Base-by-base conservation (phyloP, 768 basidiomycete species). In the Phanerodontia chrysosporium region DNA sequence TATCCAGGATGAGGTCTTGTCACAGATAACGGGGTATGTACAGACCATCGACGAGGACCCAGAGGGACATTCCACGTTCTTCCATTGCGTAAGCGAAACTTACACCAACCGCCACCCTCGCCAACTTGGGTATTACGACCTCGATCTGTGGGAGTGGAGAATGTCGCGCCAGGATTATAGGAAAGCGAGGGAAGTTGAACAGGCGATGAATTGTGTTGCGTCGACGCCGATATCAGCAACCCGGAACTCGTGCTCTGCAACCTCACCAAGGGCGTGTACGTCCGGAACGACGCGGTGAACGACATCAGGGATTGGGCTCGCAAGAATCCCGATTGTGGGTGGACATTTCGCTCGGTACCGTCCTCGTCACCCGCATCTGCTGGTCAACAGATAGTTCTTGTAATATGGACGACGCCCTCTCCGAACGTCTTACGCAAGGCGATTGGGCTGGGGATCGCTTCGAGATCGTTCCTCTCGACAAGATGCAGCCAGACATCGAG, bases 401-500 rank as follows among this genome's bases (percentile, higher is more conserved):
- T 6, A 35, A 35, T n/a, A 55, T 56, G 54, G 24, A 39, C 16
- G 10, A 42, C 4, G 4, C 10, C 16, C 4, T 42, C 8, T 7
- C 22, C 24, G 16, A 42, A 25, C n/a, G 28, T 21, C 22, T 58
- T 13, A 14, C 25, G 35, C 24, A 29, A 2, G 51, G 58, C 6
- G 29, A 32, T 9, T 58, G 58, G 58, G 58, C 51, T 29, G 58
- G 58, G 3, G 48, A 58, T 45, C 22, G 49, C 2, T 53, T 58
- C 44, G 51, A 51, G 58, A 45, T 52, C 28, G 35, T 25, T 16
- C 9, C 51, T 7, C 39, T 8, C 7, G 58, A 52, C 35, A 28
- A 28, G 22, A n/a, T 55, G n/a, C 22, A 42, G 32, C 24, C 12
- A 13, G 29, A 22, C 2, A 44, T 22, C 12, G 58, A 36, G 21